phyloP scores from a whole-genome alignment of 2,329 filamentous ascomycete genomes.

The Dothideomycetes sp. region DNA sequence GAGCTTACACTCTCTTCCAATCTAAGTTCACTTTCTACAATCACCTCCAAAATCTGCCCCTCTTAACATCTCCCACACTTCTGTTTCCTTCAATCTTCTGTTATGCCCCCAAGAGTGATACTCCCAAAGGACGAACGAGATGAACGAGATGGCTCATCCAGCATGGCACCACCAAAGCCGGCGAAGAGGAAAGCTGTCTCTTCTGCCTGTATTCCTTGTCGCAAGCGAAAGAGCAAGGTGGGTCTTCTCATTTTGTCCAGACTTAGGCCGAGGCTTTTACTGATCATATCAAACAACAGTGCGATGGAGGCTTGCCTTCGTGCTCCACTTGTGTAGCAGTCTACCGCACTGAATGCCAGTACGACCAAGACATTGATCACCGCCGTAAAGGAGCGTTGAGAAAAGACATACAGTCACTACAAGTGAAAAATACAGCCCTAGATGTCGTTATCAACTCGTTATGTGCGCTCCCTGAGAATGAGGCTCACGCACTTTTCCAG shows the following conservation, averaged over 20 bases:
- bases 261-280: background rate
- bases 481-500: constrained; percentile 35
- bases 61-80: background rate
- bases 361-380: constrained; percentile 41
- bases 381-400: constrained; percentile 36
- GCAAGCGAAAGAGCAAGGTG: constrained; percentile 43
- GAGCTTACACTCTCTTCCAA: background rate
- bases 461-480: constrained; percentile 35
- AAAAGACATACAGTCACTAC: constrained; percentile 30
- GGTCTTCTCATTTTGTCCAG: background rate
- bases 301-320: constrained; percentile 39
- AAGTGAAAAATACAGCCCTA: constrained; percentile 29
- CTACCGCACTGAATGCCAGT: constrained; percentile 42
- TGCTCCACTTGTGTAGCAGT: constrained; percentile 45
- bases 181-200: constrained; percentile 30
- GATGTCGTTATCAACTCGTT: constrained; percentile 37
- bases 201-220: constrained; percentile 41
- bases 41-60: background rate
- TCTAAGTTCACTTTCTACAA: background rate
- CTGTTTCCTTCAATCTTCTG: background rate
- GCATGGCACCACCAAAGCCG: constrained; percentile 16
- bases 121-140: constrained; percentile 15
- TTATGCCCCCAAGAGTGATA: constrained; percentile 12
- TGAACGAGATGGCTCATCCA: constrained; percentile 5
- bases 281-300: constrained; percentile 26